Evolutionary conservation across 768 basidiomycete genomes (phyloP).

Genomic region (Suillus tomentosus): DNA sequence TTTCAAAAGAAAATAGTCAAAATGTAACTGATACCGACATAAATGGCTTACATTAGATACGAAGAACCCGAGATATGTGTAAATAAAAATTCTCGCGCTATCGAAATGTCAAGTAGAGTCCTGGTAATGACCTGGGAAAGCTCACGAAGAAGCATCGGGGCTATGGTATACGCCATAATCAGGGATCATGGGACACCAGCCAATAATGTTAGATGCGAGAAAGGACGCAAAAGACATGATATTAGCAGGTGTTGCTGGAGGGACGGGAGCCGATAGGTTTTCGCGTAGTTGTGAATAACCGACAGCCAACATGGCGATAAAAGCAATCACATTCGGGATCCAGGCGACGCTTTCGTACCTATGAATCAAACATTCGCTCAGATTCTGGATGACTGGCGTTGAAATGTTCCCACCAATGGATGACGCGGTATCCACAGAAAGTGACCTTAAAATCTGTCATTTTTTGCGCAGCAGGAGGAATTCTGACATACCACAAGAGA

Average conservation of each 20-base stretch:
- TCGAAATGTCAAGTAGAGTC: background rate
- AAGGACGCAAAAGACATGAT: background rate
- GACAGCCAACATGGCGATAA: background rate
- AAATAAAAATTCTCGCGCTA: background rate
- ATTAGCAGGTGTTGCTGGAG: background rate
- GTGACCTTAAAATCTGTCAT: background rate
- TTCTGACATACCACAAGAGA: conserved; percentile 1
- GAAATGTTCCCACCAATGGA: background rate
- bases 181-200: background rate
- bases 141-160: background rate
- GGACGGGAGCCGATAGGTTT: background rate
- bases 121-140: background rate
- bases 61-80: background rate
- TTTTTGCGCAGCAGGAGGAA: background rate
- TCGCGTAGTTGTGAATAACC: background rate
- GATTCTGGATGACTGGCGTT: background rate
- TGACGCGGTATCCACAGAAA: background rate
- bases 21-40: background rate
- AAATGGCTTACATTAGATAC: background rate
- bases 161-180: background rate
- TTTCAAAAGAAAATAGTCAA: background rate
- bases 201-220: background rate
- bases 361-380: background rate
- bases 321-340: background rate
- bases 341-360: background rate